A percentile compares a stretch with the other conserved stretches of the same genome.
phyloP scores from a whole-genome alignment of 78 protist genomes.

The Capsaspora owczarzaki region DNA sequence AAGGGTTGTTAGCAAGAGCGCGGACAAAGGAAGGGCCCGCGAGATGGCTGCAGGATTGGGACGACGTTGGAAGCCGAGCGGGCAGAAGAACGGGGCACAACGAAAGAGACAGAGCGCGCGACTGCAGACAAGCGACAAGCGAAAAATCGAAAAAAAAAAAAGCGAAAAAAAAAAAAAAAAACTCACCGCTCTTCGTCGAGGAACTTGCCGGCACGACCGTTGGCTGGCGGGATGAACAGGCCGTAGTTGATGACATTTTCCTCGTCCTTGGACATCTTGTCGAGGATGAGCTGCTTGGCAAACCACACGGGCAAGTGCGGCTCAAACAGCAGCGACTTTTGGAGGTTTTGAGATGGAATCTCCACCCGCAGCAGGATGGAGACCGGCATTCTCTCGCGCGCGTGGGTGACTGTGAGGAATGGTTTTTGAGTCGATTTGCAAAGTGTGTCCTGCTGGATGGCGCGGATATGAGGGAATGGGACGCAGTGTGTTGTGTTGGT shows the following conservation, averaged over 20 bases:
- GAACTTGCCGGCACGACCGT: not conserved
- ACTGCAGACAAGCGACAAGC: too few species aligned
- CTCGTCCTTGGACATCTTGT: not conserved
- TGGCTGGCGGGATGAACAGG: not conserved
- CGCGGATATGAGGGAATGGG: too few species aligned
- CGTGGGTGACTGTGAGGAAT: too few species aligned
- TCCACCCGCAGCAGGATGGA: not conserved
- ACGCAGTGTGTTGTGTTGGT: too few species aligned
- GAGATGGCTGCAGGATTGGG: too few species aligned
- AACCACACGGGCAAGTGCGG: not conserved
- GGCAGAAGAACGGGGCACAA: too few species aligned
- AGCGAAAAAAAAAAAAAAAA: not conserved
- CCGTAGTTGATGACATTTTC: not conserved
- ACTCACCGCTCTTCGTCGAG: not conserved
- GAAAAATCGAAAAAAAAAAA: not conserved
- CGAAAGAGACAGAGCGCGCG: too few species aligned
- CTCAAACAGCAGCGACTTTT: not conserved
- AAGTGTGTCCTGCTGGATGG: too few species aligned
- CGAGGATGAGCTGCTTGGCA: not conserved
- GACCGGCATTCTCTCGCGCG: not conserved
- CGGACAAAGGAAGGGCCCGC: too few species aligned
- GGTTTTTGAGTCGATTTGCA: too few species aligned
- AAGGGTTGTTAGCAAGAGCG: too few species aligned
- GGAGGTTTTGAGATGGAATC: not conserved
- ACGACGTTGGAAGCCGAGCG: too few species aligned